These are phyloP conservation scores for Rhodamnia argentea DNA, from an alignment of 345 rosid species.

Conservation along the genomic window DNA sequence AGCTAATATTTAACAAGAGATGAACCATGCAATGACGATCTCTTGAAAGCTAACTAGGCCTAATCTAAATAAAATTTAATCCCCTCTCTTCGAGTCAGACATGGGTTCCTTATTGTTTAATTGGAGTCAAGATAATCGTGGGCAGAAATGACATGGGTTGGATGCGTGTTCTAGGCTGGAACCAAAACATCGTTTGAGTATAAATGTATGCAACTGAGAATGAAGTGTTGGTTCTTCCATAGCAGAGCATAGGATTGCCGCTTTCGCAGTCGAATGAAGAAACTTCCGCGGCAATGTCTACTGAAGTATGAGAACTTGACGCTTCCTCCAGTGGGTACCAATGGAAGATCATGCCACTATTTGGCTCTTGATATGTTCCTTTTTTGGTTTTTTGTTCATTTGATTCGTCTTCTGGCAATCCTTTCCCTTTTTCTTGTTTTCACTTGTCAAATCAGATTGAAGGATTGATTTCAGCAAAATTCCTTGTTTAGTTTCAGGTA, in stretches of 20 bases:
- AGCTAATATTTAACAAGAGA: neutral
- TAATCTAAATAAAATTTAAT: neutral
- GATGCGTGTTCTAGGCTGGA: neutral
- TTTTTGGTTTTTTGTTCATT: neutral
- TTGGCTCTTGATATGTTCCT: neutral
- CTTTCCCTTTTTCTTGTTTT: neutral
- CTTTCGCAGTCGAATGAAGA: slow-evolving; percentile 3
- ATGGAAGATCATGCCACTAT: neutral
- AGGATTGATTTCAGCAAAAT: neutral
- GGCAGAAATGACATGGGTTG: neutral
- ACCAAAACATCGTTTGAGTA: neutral
- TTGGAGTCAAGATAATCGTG: neutral
- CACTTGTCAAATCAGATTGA: neutral
- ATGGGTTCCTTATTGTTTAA: neutral
- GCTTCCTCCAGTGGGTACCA: slow-evolving; percentile 20
- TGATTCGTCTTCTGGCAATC: neutral
- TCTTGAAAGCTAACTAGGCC: neutral
- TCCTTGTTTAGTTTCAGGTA: slow-evolving; percentile 19
- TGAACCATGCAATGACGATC: neutral
- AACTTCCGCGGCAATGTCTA: slow-evolving; percentile 12
- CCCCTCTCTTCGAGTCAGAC: neutral
- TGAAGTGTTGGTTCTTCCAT: neutral
- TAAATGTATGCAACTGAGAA: neutral
- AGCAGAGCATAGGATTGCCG: neutral
- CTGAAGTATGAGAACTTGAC: slow-evolving; percentile 26